These are phyloP conservation scores for Daedaleopsis sinensis DNA, from an alignment of 768 basidiomycete species.

Conservation along the genomic window DNA sequence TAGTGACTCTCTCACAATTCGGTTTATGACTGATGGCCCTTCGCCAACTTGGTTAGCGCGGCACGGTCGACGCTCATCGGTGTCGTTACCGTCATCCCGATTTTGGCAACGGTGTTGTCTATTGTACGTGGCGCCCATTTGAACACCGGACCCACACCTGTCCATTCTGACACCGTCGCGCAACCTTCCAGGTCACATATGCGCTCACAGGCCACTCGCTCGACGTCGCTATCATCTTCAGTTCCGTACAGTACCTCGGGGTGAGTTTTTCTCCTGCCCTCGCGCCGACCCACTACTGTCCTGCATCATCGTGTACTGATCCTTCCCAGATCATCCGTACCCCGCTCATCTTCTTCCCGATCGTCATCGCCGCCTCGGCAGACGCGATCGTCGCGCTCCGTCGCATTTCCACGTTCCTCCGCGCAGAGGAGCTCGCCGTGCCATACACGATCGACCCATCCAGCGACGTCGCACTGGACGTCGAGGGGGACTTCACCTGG, in stretches of 20 bases:
- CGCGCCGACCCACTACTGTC: neutral
- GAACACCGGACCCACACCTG: neutral
- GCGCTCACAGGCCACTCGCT: slow-evolving; percentile 61
- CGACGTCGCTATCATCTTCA: slow-evolving; percentile 75
- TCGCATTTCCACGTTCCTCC: slow-evolving; percentile 80
- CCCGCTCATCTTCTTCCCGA: slow-evolving; percentile 58
- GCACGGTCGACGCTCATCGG: slow-evolving; percentile 41
- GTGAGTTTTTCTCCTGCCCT: slow-evolving; percentile 43
- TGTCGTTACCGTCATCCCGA: slow-evolving; percentile 54
- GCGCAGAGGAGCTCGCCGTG: slow-evolving; percentile 76
- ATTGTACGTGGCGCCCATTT: slow-evolving; percentile 48
- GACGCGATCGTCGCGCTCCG: slow-evolving; percentile 81
- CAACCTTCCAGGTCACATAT: slow-evolving; percentile 63
- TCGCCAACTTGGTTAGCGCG: slow-evolving; percentile 15
- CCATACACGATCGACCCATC: slow-evolving; percentile 55
- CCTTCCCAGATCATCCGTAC: slow-evolving; percentile 52
- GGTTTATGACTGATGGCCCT: slow-evolving; percentile 8
- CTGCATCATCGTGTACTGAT: neutral
- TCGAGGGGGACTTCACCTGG: slow-evolving; percentile 81
- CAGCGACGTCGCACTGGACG: slow-evolving; percentile 63
- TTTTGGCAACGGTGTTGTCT: slow-evolving; percentile 75
- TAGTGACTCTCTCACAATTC: no score
- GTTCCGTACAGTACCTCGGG: slow-evolving; percentile 85
- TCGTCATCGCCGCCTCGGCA: slow-evolving; percentile 54
- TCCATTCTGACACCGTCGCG: neutral